Conservation (phyloP, 2,329 filamentous ascomycete species). For the Colletotrichum sp. region DNA sequence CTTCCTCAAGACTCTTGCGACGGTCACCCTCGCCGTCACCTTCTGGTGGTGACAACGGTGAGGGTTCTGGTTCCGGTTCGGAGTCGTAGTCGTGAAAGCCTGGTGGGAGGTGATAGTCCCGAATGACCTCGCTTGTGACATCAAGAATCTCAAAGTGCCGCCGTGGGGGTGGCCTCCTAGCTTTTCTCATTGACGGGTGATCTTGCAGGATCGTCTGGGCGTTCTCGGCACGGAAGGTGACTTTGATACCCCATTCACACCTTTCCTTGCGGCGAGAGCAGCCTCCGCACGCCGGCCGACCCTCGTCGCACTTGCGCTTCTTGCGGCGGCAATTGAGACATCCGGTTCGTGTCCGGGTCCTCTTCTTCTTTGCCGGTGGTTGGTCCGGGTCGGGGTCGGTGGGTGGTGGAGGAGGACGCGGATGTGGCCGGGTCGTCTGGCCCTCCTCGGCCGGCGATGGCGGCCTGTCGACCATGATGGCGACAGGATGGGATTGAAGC, state of each 20-base stretch:
- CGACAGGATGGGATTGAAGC: not conserved
- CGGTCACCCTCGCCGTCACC: not conserved
- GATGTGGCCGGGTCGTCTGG: not conserved
- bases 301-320: slow-evolving; percentile 44
- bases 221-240: slow-evolving; percentile 41
- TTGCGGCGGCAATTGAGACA: slow-evolving; percentile 43
- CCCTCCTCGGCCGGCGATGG: not conserved
- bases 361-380: slow-evolving; percentile 26
- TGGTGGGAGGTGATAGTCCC: slow-evolving; percentile 36
- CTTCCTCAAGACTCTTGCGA: not conserved
- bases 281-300: slow-evolving; percentile 37
- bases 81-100: slow-evolving; percentile 14
- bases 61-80: not conserved
- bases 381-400: slow-evolving; percentile 1
- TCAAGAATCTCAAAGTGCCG: slow-evolving; percentile 41
- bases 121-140: slow-evolving; percentile 39
- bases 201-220: slow-evolving; percentile 33
- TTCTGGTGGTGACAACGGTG: not conserved
- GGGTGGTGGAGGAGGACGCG: not conserved
- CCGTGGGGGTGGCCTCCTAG: slow-evolving; percentile 25
- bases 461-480: not conserved
- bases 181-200: slow-evolving; percentile 39
- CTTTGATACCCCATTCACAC: slow-evolving; percentile 43
- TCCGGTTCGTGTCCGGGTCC: slow-evolving; percentile 38
- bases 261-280: slow-evolving; percentile 34